Percentiles rank a stretch among this genome's conserved stretches.
These are phyloP conservation scores for Fonsecaea nubica DNA, from an alignment of 2,329 filamentous ascomycete genomes.

Conservation along the genomic window DNA sequence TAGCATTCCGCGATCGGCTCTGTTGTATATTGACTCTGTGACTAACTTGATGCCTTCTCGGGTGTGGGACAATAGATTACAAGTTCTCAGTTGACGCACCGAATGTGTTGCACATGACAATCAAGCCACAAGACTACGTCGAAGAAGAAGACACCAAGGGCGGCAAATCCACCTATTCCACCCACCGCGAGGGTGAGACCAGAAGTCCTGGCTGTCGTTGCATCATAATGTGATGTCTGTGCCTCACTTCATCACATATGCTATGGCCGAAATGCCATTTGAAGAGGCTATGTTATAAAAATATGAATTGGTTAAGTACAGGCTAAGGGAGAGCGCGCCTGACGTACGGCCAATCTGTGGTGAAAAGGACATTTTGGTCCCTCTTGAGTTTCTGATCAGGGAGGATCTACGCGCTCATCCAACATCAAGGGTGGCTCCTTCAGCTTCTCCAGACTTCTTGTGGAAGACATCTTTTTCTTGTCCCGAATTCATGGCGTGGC, in stretches of 20 bases:
- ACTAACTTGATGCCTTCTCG: neutral
- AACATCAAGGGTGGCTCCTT: neutral
- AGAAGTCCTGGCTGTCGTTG: conserved; percentile 68
- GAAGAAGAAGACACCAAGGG: conserved; percentile 77
- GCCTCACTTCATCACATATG: neutral
- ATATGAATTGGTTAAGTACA: neutral
- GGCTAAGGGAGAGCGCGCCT: neutral
- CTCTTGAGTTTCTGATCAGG: neutral
- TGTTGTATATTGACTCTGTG: neutral
- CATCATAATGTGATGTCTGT: conserved; percentile 62
- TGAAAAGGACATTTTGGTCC: neutral
- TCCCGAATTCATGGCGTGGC: conserved; percentile 14
- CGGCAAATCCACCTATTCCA: conserved; percentile 58
- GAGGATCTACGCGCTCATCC: neutral
- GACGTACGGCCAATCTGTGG: neutral
- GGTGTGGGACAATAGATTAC: conserved; percentile 65
- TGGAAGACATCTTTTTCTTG: conserved; percentile 4
- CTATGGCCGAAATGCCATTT: neutral
- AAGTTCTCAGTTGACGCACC: conserved; percentile 75
- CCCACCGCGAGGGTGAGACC: conserved; percentile 62
- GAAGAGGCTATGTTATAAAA: conserved; percentile 3
- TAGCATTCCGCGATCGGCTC: neutral
- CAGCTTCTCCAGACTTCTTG: neutral
- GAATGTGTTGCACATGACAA: conserved; percentile 94
- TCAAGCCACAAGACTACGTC: conserved; percentile 81